Conservation (phyloP, 108 stramenopile genomes). For the Nitzschia sp. region DNA sequence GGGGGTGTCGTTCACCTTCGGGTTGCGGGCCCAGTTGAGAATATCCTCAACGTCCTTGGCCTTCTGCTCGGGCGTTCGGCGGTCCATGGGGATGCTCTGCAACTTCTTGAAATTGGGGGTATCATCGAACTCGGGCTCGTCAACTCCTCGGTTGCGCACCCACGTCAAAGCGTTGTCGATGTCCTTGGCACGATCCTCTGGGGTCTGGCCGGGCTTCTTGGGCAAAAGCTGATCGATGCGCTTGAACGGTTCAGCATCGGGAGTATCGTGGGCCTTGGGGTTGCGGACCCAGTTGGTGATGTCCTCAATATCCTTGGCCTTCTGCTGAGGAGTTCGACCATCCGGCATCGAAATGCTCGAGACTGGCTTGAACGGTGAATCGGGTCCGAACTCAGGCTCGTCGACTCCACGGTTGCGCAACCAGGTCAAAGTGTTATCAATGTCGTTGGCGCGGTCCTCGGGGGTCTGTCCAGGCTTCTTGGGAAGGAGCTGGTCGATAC, state of each 20-base stretch:
- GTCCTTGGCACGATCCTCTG: no score
- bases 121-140: no score
- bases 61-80: conserved; percentile 16
- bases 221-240: no score
- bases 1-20: no score
- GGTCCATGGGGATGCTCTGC: background rate
- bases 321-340: conserved; percentile 2
- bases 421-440: conserved; percentile 42
- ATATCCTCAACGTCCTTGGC: conserved; percentile 18
- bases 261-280: conserved; percentile 30
- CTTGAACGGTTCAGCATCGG: no score
- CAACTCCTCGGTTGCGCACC: no score
- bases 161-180: no score
- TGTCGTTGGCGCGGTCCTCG: conserved; percentile 28
- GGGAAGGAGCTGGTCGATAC: conserved; percentile 25
- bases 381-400: background rate
- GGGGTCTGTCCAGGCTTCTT: conserved; percentile 1
- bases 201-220: no score
- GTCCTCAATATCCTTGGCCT: conserved; percentile 17
- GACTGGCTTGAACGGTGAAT: conserved; percentile 10
- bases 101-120: conserved; percentile 19
- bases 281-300: conserved; percentile 28
- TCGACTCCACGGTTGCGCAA: conserved; percentile 31
- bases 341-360: background rate
- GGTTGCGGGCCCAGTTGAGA: conserved; percentile 27